Evolutionary conservation across 2,329 filamentous ascomycete genomes (phyloP).

Genomic region (Clarireedia homoeocarpa): DNA sequence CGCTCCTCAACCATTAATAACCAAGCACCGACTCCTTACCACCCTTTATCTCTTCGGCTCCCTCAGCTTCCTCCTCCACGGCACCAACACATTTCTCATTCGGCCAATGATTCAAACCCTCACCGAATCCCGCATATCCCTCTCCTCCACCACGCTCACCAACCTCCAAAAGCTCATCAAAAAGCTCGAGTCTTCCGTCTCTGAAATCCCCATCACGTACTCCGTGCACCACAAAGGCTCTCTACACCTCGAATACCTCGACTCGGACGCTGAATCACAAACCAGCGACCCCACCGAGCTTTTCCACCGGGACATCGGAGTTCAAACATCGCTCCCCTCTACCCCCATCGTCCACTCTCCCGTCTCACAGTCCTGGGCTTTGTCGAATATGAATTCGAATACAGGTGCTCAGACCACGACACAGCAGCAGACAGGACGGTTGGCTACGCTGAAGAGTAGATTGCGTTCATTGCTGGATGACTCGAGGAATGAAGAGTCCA

Average conservation of each 20-base stretch:
- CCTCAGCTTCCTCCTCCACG: slow-evolving; percentile 59
- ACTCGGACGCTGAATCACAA: slow-evolving; percentile 36
- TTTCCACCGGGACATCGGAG: slow-evolving; percentile 73
- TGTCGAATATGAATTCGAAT: slow-evolving; percentile 21
- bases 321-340: slow-evolving; percentile 58
- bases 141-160: slow-evolving; percentile 39
- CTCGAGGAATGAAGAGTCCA: slow-evolving; percentile 16
- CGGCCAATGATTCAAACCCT: slow-evolving; percentile 49
- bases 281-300: slow-evolving; percentile 60
- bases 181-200: slow-evolving; percentile 49
- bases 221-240: slow-evolving; percentile 1
- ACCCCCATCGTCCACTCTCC: slow-evolving; percentile 29
- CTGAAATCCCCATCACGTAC: slow-evolving; percentile 43
- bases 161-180: slow-evolving; percentile 44
- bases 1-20: slow-evolving; percentile 54
- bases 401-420: slow-evolving; percentile 19
- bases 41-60: slow-evolving; percentile 51
- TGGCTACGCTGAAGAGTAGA: slow-evolving; percentile 41
- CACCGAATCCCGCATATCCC: slow-evolving; percentile 43
- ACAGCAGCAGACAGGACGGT: slow-evolving; percentile 31
- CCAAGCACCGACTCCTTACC: slow-evolving; percentile 48
- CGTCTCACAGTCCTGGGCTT: slow-evolving; percentile 17
- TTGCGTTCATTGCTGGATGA: slow-evolving; percentile 44
- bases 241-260: slow-evolving; percentile 27
- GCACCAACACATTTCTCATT: slow-evolving; percentile 60